Evolutionary conservation across 129 eudicot species (phyloP).

Genomic region (Flaveria trinervia): DNA sequence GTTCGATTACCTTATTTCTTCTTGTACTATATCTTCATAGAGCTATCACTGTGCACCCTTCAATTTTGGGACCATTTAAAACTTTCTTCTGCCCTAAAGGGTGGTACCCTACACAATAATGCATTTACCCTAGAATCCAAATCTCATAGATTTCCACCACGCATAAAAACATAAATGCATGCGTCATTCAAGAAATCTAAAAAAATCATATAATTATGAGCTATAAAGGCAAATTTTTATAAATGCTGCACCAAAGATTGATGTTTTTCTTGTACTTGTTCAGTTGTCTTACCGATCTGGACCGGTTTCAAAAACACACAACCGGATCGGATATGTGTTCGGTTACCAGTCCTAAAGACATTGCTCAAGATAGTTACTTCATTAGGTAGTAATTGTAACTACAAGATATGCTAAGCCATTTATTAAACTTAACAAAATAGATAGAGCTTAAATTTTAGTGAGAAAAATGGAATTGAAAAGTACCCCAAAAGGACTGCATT

Average conservation of each 20-base stretch:
- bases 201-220: conserved; percentile 14
- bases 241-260: background rate
- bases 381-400: background rate
- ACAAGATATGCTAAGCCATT: conserved; percentile 1
- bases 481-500: conserved; percentile 10
- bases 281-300: no score
- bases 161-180: conserved; percentile 3
- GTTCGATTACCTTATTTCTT: conserved; percentile 4
- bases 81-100: conserved; percentile 21
- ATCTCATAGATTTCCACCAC: background rate
- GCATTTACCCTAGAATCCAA: conserved; percentile 26
- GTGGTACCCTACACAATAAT: conserved; percentile 31
- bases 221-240: conserved; percentile 7
- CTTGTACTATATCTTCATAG: conserved; percentile 19
- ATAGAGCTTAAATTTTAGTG: conserved; percentile 26
- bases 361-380: no score
- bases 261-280: conserved; percentile 1
- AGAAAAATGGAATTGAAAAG: conserved; percentile 2
- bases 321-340: no score
- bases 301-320: no score
- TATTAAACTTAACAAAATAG: conserved; percentile 4
- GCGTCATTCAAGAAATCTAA: conserved; percentile 10
- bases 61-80: conserved; percentile 24
- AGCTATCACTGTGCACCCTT: conserved; percentile 33
- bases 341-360: no score